Evolutionary conservation across 192 early-diverging fungal species (phyloP), one percentile per base, ranked within the genome.

Genomic region (Coemansia sp.): DNA sequence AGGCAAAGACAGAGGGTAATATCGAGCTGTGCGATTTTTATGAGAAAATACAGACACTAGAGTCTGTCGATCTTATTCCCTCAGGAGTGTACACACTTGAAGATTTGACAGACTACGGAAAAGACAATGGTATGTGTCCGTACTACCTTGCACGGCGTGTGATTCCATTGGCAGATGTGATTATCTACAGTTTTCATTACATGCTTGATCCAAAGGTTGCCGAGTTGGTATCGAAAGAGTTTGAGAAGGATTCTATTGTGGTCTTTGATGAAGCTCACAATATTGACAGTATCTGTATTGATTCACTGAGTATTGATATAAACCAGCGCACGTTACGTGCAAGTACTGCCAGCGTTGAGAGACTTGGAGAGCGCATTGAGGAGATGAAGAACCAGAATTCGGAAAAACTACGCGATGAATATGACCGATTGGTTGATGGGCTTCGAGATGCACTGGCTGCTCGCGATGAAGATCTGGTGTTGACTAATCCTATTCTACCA

Each of bases 211-310:
- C 98, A 21, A 99, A 99, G 79, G 96, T 99, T 2, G 98, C 98
- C 6, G 96, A 98, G 41, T 67, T 97, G 55, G 93, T 99, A 28
- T 98, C 95, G 5, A 94, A 91, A 75, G 96, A 98, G 69, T 64
- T 99, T 54, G 90, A 92, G 31, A 93, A 90, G 73, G 93, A 98
- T 52, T 88, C 89, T 34, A 98, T 99, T 54, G 90, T 99, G n/a
- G 91, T 99, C 0, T 99, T 99, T 82, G 98, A 99, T 79, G 98
- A 99, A 72, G 98, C 98, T 1, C 96, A 99, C 83, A 98, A 99
- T 69, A 98, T 99, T 61, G 97, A 99, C 85, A 98, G 96, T 82
- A 96, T 98, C 16, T 99, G 98, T 78, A 97, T 97, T 34, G 98
- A 99, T 60, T 92, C 95, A 9, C 70, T 99, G 56, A 96, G 93